These are phyloP conservation scores for Penicillium tannophilum DNA, from an alignment of 495 filamentous ascomycete species.

Conservation along the genomic window DNA sequence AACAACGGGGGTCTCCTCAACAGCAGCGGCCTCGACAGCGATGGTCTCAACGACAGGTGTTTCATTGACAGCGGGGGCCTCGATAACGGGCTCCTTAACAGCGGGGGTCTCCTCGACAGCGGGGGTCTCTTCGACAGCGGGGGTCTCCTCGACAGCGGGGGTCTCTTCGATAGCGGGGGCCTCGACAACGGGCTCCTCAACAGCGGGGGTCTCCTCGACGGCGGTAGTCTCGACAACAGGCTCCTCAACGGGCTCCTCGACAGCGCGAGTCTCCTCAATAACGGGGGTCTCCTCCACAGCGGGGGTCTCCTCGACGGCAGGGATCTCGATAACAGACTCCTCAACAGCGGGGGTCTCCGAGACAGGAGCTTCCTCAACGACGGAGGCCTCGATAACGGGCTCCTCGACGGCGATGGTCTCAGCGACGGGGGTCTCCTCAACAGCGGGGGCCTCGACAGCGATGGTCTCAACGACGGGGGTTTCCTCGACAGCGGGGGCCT, in stretches of 20 bases:
- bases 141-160: not conserved
- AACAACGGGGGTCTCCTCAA: not conserved
- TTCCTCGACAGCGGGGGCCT: not conserved
- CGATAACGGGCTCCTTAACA: not conserved
- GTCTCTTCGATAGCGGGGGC: constrained; percentile 17
- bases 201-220: not conserved
- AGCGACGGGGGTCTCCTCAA: too few species aligned
- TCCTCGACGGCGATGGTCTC: too few species aligned
- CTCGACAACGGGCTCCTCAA: constrained; percentile 11
- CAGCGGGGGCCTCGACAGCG: too few species aligned
- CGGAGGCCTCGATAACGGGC: too few species aligned
- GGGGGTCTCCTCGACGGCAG: too few species aligned
- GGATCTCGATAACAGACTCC: too few species aligned
- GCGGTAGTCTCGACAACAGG: constrained; percentile 2
- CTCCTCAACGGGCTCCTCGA: not conserved
- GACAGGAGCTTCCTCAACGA: too few species aligned
- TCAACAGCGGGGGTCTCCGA: too few species aligned
- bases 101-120: not conserved
- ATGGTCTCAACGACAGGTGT: not conserved
- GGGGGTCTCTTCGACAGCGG: not conserved
- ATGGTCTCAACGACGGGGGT: too few species aligned
- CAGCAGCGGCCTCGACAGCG: not conserved
- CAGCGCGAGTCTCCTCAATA: not conserved
- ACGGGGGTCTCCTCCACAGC: constrained; percentile 10
- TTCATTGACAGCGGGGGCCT: constrained; percentile 7